Evolutionary conservation across 768 basidiomycete species (phyloP).

Genomic region (Boletus subcaerulescens): DNA sequence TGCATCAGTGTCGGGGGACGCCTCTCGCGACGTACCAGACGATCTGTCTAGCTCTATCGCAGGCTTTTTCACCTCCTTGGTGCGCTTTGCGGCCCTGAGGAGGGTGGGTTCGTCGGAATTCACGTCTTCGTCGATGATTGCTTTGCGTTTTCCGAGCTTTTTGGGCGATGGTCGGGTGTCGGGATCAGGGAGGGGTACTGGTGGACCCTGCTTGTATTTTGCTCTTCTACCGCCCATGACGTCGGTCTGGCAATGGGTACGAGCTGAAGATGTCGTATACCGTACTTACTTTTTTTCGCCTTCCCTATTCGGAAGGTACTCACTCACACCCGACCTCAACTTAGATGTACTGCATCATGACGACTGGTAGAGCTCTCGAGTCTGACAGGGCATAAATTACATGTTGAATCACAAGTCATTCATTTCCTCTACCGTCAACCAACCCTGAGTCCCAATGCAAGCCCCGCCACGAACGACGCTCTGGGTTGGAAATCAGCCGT

Average conservation of each 20-base stretch:
- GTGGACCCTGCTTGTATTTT: conserved; percentile 79
- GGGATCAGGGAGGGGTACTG: conserved; percentile 50
- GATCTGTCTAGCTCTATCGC: conserved; percentile 19
- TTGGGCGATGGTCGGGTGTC: conserved; percentile 42
- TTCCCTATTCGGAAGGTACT: conserved; percentile 23
- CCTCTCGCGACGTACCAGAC: conserved; percentile 39
- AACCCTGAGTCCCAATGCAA: conserved; percentile 75
- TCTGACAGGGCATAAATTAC: background rate
- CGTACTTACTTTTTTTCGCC: conserved; percentile 18
- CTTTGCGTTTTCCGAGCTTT: conserved; percentile 75
- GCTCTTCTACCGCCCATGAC: conserved; percentile 83
- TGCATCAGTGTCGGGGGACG: conserved; percentile 40
- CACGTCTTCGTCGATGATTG: conserved; percentile 37
- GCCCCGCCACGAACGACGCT: conserved; percentile 83
- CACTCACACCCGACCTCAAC: accelerated
- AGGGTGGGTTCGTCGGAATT: conserved; percentile 28
- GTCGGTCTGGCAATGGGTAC: conserved; percentile 2
- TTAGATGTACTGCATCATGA: no score
- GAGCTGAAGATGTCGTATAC: background rate
- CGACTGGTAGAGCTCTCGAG: no score
- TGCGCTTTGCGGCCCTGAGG: conserved; percentile 36
- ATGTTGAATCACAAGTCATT: background rate
- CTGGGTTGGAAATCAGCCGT: conserved; percentile 91
- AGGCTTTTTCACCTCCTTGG: conserved; percentile 29
- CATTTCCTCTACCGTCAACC: conserved; percentile 46